phyloP scores from a whole-genome alignment of 306 rosid genomes.

The Inga leiocalycina region DNA sequence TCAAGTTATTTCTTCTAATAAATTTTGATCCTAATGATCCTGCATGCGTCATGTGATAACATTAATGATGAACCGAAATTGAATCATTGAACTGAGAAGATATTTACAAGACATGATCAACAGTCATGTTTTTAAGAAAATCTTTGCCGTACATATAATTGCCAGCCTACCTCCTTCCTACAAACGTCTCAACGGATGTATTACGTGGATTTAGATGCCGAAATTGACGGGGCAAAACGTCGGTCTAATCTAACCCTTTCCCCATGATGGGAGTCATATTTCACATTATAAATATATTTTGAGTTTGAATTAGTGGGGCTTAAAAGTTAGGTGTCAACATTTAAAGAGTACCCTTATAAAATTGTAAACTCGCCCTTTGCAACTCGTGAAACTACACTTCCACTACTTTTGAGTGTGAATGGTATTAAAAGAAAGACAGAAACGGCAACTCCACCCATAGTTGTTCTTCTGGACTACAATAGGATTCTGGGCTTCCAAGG shows the following conservation, averaged over 20 bases:
- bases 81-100: conserved; percentile 1
- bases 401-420: neutral
- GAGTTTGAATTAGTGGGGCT: neutral
- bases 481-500: neutral
- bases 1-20: conserved; percentile 28
- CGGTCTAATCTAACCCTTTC: neutral
- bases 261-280: neutral
- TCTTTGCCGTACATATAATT: neutral
- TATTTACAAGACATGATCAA: neutral
- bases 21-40: neutral
- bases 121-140: neutral
- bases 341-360: neutral
- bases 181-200: neutral
- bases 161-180: conserved; percentile 7
- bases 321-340: neutral
- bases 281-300: neutral
- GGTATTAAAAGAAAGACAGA: neutral
- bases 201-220: neutral
- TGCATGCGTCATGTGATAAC: neutral
- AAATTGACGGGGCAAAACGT: neutral
- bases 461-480: no score
- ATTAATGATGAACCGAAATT: conserved; percentile 2
- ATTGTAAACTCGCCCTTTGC: neutral
- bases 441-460: neutral
- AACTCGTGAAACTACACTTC: neutral